These are phyloP conservation scores for Suillus fuscotomentosus DNA, from an alignment of 768 basidiomycete species.

Conservation along the genomic window DNA sequence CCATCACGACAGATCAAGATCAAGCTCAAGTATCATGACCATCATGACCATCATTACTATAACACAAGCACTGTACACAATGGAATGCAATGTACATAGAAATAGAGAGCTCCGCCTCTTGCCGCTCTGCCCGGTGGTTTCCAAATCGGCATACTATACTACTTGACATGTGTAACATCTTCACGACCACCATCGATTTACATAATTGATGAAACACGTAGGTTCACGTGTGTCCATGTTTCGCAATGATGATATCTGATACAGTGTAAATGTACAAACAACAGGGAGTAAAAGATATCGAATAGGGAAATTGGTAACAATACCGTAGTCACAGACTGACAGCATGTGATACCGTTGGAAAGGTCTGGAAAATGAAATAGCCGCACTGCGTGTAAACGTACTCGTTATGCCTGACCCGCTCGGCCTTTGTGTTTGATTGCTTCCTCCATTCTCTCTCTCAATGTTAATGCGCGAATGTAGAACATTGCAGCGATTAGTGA, in stretches of 20 bases:
- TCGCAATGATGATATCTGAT: neutral
- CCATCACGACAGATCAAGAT: too few species aligned
- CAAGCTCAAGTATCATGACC: too few species aligned
- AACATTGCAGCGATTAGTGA: conserved; percentile 69
- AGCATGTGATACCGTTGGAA: too few species aligned
- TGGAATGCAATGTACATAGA: too few species aligned
- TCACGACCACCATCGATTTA: too few species aligned
- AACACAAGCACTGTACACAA: too few species aligned
- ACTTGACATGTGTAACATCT: too few species aligned
- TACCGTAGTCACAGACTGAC: neutral
- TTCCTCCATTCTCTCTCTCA: conserved; percentile 69
- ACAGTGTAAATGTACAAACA: neutral
- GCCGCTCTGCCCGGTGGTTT: too few species aligned
- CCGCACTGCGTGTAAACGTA: neutral
- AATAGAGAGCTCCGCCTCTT: too few species aligned
- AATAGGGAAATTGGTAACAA: neutral
- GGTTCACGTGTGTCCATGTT: neutral
- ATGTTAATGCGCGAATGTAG: conserved; percentile 63
- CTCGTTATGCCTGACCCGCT: conserved; percentile 51
- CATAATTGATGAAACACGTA: neutral
- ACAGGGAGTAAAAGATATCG: neutral
- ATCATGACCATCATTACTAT: too few species aligned
- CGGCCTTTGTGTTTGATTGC: conserved; percentile 63
- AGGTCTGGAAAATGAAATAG: neutral
- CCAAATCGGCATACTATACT: too few species aligned